Evolutionary conservation across 805 yeast genomes (phyloP), one percentile per base, ranked within the genome.

Genomic region (Pichia deserticola): DNA sequence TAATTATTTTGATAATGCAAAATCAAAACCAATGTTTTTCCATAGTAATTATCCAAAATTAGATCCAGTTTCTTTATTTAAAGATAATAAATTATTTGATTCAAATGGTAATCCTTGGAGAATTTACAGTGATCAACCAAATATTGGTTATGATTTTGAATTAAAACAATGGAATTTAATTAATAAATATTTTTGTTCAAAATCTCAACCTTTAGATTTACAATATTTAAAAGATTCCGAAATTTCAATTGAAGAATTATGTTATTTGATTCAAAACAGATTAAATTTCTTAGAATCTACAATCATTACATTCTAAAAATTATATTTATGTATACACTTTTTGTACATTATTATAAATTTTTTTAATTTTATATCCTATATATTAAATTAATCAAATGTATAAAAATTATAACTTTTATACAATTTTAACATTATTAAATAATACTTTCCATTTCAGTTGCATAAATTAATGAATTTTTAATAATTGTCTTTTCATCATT

Each of bases 401-500:
- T 30, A 30, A 30, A 30, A 30, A 30, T 30, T 30, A 30, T 7
- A 2, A 30, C 7, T 15, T 13, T 34, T 32, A 35, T 32, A 30
- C 32, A 30, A 30, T 30, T 30, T n/a, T n/a, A n/a, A n/a, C n/a
- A 30, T 30, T 30, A 30, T 25, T 40, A 90, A 45, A 92, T 83
- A 66, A 92, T 93, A 20, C 93, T 85, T 71, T 93, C 99, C 63
- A 93, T 81, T 67, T 89, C 93, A 54, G 83, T 84, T 11, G 97
- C 97, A 62, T 89, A 92, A 53, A 76, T 80, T 56, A 92, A 76
- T n/a, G 90, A 79, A 62, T 86, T 84, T 57, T 74, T 82, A 49
- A 89, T 80, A 40, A 84, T 68, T 39, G 68, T 63, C 52, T 76
- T 72, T 50, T 70, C 75, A 45, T 71, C 74, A 36, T 65, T 69